Conservation (phyloP, 495 filamentous ascomycete species). For the Penicillium paradoxum region DNA sequence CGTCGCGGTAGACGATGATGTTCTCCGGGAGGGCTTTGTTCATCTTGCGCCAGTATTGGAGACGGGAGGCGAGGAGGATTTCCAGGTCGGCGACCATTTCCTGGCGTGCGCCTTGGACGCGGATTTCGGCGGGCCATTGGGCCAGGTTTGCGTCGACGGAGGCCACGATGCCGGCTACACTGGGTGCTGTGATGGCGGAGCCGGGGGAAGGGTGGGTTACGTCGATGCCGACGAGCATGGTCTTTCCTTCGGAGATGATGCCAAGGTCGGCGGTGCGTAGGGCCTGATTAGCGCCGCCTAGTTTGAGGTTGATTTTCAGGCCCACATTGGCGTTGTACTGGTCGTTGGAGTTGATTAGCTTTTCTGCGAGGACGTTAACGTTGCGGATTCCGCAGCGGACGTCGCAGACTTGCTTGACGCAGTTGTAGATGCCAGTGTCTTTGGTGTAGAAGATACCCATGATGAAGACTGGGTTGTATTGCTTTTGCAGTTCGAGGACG, state of each 20-base stretch:
- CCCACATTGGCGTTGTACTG: conserved; percentile 71
- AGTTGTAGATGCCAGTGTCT: conserved; percentile 54
- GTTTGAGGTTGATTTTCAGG: conserved; percentile 82
- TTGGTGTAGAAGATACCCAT: conserved; percentile 57
- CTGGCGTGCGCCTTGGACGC: conserved; percentile 21
- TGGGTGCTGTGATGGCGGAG: conserved; percentile 52
- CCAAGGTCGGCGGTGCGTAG: conserved; percentile 47
- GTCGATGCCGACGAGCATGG: conserved; percentile 84
- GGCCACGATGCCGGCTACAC: conserved; percentile 49
- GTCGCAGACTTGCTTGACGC: conserved; percentile 65
- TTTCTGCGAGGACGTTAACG: conserved; percentile 53
- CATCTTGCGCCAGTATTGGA: conserved; percentile 52
- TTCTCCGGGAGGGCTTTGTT: conserved; percentile 58
- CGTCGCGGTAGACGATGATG: conserved; percentile 86
- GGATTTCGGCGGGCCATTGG: conserved; percentile 31
- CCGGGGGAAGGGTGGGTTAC: conserved; percentile 85
- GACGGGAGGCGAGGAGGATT: conserved; percentile 52
- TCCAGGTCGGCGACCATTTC: conserved; percentile 41
- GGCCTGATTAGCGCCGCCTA: conserved; percentile 71
- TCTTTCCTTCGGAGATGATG: conserved; percentile 57
- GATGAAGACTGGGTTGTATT: conserved; percentile 45
- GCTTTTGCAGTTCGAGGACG: conserved; percentile 26
- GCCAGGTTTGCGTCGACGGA: conserved; percentile 20
- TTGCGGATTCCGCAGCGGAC: conserved; percentile 58
- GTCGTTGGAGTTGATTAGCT: conserved; percentile 38